Conservation (phyloP, 176 grass and related monocot genomes). For the Cenchrus americanus region DNA sequence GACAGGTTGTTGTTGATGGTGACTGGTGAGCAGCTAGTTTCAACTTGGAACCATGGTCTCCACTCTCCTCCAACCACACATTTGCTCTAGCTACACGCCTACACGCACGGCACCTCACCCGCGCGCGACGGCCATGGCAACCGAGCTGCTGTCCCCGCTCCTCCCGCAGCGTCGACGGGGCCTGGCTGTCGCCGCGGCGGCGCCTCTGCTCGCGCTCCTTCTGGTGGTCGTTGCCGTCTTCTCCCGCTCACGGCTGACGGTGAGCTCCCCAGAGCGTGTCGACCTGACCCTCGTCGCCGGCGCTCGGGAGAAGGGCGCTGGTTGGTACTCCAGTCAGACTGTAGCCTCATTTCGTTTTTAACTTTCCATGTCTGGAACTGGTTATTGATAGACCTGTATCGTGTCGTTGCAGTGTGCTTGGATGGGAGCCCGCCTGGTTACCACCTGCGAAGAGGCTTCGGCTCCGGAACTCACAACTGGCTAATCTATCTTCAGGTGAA, state of each 20-base stretch:
- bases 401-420: conserved; percentile 66
- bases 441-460: conserved; percentile 77
- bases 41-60: too few relatives aligned
- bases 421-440: conserved; percentile 76
- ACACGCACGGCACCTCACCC: not conserved
- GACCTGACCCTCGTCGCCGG: conserved; percentile 50
- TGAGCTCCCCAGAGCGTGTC: conserved; percentile 15
- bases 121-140: not conserved
- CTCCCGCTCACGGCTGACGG: not conserved
- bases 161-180: not conserved
- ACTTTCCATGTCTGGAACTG: not conserved
- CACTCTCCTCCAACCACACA: not conserved
- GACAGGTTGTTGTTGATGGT: not conserved
- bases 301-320: conserved; percentile 49
- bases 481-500: conserved; percentile 75
- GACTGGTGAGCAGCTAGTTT: not conserved
- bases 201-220: conserved; percentile 16
- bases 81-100: not conserved
- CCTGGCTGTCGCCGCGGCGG: not conserved
- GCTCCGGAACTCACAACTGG: conserved; percentile 62
- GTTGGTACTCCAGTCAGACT: not conserved
- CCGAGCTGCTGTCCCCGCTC: not conserved
- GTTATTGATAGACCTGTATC: not conserved
- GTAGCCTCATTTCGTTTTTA: not conserved
- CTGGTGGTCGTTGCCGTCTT: not conserved